These are phyloP conservation scores for Abortiporus biennis DNA, from an alignment of 1,284 basidiomycete species.

Conservation along the genomic window DNA sequence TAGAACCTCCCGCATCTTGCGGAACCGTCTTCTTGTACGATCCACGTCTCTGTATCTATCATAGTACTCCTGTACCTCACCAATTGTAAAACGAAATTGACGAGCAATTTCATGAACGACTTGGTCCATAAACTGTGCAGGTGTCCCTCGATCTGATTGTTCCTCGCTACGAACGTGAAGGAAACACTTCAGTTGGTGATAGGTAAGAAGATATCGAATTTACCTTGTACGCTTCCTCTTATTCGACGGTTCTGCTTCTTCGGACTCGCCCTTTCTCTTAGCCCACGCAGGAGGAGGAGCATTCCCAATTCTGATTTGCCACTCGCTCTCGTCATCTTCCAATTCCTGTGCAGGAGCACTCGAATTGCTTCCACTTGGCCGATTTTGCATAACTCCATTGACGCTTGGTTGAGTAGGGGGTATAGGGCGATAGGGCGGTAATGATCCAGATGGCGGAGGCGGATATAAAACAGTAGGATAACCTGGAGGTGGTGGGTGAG, in stretches of 20 bases:
- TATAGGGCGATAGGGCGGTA: slow-evolving; percentile 15
- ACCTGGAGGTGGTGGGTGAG: slow-evolving; percentile 6
- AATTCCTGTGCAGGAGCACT: slow-evolving; percentile 34
- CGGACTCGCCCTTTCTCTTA: slow-evolving; percentile 40
- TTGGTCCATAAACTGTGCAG: slow-evolving; percentile 53
- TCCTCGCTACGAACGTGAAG: no score
- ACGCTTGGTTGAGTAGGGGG: slow-evolving; percentile 14
- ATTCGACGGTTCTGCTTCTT: slow-evolving; percentile 24
- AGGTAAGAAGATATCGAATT: neutral
- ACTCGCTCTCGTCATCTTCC: slow-evolving; percentile 53
- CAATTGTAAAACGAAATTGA: slow-evolving; percentile 59
- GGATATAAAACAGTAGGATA: neutral
- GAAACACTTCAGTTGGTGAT: neutral
- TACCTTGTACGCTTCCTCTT: slow-evolving; percentile 27
- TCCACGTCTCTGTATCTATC: slow-evolving; percentile 63
- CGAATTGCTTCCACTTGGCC: no score
- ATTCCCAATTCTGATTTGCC: slow-evolving; percentile 57
- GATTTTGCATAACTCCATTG: slow-evolving; percentile 18
- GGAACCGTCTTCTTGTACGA: slow-evolving; percentile 55
- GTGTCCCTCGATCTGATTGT: neutral
- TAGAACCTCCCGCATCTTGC: slow-evolving; percentile 55
- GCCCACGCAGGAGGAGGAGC: slow-evolving; percentile 63
- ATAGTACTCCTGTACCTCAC: slow-evolving; percentile 71
- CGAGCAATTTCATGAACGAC: slow-evolving; percentile 55
- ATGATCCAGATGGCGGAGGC: slow-evolving; percentile 6